phyloP scores from a whole-genome alignment of 2,329 filamentous ascomycete genomes.

The Talaromyces amestolkiae region DNA sequence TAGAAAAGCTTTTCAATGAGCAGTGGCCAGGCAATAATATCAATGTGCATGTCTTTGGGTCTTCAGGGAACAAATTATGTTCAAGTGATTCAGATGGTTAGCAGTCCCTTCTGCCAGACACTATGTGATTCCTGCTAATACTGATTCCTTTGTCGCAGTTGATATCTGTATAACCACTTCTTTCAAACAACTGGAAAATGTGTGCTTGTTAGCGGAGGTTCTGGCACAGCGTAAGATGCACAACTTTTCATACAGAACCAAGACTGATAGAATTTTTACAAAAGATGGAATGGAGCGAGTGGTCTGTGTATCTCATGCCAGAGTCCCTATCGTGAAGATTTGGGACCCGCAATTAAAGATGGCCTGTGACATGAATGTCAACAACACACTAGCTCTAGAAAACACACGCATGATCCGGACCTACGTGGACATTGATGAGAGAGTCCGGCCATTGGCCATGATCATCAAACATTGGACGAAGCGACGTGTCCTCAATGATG shows the following conservation, averaged over 20 bases:
- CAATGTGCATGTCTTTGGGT: conserved; percentile 92
- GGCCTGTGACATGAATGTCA: conserved; percentile 97
- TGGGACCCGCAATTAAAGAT: conserved; percentile 92
- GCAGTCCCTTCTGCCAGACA: background rate
- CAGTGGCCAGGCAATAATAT: conserved; percentile 92
- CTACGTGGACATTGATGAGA: conserved; percentile 88
- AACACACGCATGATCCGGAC: conserved; percentile 98
- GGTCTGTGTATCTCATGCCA: conserved; percentile 89
- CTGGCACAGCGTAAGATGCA: conserved; percentile 69
- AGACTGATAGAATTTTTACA: conserved; percentile 5
- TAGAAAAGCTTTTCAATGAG: conserved; percentile 82
- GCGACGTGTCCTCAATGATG: conserved; percentile 88
- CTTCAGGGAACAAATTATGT: conserved; percentile 90
- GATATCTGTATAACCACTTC: conserved; percentile 96
- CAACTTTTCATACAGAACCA: background rate
- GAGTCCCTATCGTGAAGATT: conserved; percentile 97
- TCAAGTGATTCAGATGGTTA: conserved; percentile 93
- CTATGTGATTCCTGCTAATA: background rate
- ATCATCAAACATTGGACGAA: conserved; percentile 98
- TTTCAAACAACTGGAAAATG: conserved; percentile 80
- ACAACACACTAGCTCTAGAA: conserved; percentile 90
- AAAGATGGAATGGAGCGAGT: conserved; percentile 94
- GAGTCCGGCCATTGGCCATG: conserved; percentile 90
- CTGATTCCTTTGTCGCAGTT: conserved; percentile 53
- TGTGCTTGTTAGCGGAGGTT: conserved; percentile 85